A percentile compares a stretch with the other conserved stretches of the same genome.
These are phyloP conservation scores for Cinnamomum chago DNA, from an alignment of 164 flowering plant genomes.

Conservation along the genomic window DNA sequence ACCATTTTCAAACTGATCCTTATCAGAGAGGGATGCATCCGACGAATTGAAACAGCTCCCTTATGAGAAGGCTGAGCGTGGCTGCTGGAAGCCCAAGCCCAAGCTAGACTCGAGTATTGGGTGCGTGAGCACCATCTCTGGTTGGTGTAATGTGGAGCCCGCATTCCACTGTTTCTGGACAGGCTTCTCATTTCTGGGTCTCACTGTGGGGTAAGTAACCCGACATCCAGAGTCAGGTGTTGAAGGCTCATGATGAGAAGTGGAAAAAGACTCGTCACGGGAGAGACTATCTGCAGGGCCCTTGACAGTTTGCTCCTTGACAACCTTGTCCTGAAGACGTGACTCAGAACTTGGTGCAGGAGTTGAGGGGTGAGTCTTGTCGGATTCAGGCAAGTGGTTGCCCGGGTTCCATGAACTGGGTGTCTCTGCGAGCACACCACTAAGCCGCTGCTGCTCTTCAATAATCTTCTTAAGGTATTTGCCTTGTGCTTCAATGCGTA, in stretches of 20 bases:
- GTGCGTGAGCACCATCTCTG: slow-evolving; percentile 49
- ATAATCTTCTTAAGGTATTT: slow-evolving; percentile 89
- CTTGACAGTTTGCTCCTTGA: slow-evolving; percentile 16
- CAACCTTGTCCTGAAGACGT: slow-evolving; percentile 45
- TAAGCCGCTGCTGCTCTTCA: slow-evolving; percentile 82
- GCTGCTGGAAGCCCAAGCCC: slow-evolving; percentile 37
- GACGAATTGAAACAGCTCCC: slow-evolving; percentile 35
- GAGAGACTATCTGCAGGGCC: slow-evolving; percentile 45
- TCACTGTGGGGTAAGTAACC: slow-evolving; percentile 12
- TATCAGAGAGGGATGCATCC: slow-evolving; percentile 20
- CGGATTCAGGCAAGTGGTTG: slow-evolving; percentile 44
- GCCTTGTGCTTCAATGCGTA: slow-evolving; percentile 96
- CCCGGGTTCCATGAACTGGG: slow-evolving; percentile 40
- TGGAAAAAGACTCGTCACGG: slow-evolving; percentile 53
- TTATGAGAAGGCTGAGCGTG: slow-evolving; percentile 28
- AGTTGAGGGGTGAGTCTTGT: slow-evolving; percentile 72
- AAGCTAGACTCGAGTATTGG: slow-evolving; percentile 71
- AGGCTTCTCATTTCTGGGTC: slow-evolving; percentile 30
- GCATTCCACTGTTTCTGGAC: slow-evolving; percentile 41
- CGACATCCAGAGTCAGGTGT: slow-evolving; percentile 80
- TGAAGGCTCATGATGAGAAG: slow-evolving; percentile 68
- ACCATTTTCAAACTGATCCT: slow-evolving; percentile 28
- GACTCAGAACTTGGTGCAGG: slow-evolving; percentile 77
- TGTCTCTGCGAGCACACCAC: slow-evolving; percentile 57
- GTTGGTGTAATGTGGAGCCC: slow-evolving; percentile 20